Conservation (phyloP, 2,329 filamentous ascomycete species). For the Arthrobotrys conoides region DNA sequence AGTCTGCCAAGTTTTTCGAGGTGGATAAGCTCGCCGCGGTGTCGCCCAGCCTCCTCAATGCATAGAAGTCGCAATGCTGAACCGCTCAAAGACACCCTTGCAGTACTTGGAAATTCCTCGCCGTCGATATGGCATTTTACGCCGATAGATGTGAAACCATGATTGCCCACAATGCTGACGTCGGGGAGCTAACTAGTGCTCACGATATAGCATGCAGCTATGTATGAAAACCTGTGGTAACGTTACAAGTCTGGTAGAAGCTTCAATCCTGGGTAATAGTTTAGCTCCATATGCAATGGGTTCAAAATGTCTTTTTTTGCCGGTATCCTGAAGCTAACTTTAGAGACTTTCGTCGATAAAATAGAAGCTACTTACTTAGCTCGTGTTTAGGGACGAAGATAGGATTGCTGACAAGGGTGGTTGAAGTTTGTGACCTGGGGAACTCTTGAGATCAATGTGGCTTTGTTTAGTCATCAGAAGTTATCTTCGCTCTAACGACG, state of each 20-base stretch:
- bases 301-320: conserved; percentile 6
- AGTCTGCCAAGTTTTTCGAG: conserved; percentile 2
- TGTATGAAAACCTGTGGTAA: background rate
- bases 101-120: background rate
- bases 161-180: conserved; percentile 36
- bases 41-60: background rate
- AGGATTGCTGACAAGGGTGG: conserved; percentile 19
- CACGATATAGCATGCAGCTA: conserved; percentile 40
- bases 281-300: background rate
- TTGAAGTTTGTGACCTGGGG: background rate
- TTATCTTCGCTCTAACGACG: background rate
- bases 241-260: background rate
- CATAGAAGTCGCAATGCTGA: background rate
- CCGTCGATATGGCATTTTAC: conserved; percentile 18
- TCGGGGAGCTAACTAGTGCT: conserved; percentile 36
- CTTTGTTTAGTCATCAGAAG: conserved; percentile 57
- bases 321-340: conserved; percentile 50
- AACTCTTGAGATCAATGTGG: background rate
- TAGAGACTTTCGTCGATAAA: conserved; percentile 9
- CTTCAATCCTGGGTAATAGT: conserved; percentile 8
- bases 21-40: conserved; percentile 35
- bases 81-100: background rate
- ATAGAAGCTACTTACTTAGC: background rate
- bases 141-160: conserved; percentile 8
- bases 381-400: conserved; percentile 30